Evolutionary conservation across 495 filamentous ascomycete species (phyloP).

Genomic region (Friedmanniomyces simplex): DNA sequence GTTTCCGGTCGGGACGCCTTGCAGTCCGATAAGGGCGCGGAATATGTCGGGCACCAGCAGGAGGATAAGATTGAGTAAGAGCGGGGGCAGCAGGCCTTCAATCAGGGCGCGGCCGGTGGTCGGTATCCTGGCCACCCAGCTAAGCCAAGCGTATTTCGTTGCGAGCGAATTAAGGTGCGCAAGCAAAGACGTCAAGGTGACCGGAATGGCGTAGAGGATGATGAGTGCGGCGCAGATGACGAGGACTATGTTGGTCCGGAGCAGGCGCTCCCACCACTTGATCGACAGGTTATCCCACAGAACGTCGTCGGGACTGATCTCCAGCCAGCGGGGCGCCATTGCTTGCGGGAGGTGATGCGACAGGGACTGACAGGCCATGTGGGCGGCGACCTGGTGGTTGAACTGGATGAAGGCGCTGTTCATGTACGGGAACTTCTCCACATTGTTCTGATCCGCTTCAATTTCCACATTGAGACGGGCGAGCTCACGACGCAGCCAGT

Average conservation of each 20-base stretch:
- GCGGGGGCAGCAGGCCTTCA: conserved; percentile 76
- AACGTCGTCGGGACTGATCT: conserved; percentile 88
- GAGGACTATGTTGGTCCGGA: conserved; percentile 58
- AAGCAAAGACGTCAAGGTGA: conserved; percentile 74
- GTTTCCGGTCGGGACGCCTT: conserved; percentile 76
- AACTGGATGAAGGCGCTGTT: conserved; percentile 98
- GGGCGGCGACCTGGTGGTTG: conserved; percentile 92
- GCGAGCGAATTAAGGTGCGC: conserved; percentile 65
- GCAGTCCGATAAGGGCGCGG: conserved; percentile 57
- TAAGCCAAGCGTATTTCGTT: conserved; percentile 52
- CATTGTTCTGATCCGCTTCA: conserved; percentile 76
- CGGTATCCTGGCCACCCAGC: conserved; percentile 55
- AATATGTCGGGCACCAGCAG: conserved; percentile 71
- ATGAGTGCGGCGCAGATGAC: conserved; percentile 62
- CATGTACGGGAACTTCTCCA: conserved; percentile 86
- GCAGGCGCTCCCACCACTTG: conserved; percentile 85
- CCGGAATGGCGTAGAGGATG: conserved; percentile 83
- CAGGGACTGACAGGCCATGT: conserved; percentile 93
- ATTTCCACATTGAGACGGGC: conserved; percentile 89
- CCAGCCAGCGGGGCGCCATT: conserved; percentile 86
- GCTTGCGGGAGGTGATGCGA: conserved; percentile 86
- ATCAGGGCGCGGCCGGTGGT: conserved; percentile 52
- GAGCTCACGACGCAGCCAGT: conserved; percentile 78
- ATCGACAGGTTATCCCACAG: conserved; percentile 98
- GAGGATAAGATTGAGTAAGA: conserved; percentile 70